Evolutionary conservation across 1,284 basidiomycete genomes (phyloP).

Genomic region (Trametes polyzona): DNA sequence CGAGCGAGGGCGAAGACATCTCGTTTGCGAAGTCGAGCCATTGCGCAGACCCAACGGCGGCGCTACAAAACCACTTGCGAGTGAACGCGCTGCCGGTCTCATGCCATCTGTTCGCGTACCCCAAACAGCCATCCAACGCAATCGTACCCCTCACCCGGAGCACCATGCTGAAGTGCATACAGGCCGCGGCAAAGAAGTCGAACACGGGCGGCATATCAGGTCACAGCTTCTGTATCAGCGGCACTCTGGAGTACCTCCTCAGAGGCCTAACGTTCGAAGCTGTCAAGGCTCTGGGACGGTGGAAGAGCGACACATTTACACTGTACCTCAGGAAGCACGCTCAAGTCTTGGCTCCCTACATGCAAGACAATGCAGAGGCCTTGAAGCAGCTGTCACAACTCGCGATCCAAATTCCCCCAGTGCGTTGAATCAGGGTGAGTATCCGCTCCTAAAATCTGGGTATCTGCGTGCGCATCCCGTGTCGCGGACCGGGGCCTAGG

Average conservation of each 20-base stretch:
- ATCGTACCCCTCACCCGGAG: neutral
- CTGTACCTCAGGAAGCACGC: constrained; percentile 23
- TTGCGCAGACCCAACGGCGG: neutral
- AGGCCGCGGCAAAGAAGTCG: neutral
- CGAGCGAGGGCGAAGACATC: neutral
- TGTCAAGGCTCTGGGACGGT: constrained; percentile 38
- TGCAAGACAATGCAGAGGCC: constrained; percentile 23
- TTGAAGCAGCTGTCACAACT: constrained; percentile 17
- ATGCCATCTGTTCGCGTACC: neutral
- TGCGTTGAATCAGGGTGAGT: neutral
- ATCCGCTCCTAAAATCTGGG: neutral
- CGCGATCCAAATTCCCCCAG: constrained; percentile 13
- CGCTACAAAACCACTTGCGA: neutral
- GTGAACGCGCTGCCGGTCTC: neutral
- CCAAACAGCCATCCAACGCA: neutral
- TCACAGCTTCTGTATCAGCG: constrained; percentile 44
- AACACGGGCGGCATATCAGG: constrained; percentile 24
- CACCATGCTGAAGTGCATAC: neutral
- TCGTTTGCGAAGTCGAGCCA: constrained; percentile 36
- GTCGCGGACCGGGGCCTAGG: too few relatives aligned
- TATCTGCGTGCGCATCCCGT: too few relatives aligned
- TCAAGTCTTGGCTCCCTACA: constrained; percentile 20
- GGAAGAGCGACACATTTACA: constrained; percentile 39
- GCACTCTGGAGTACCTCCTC: constrained; percentile 43
- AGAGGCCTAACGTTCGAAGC: constrained; percentile 39